Evolutionary conservation across 1,284 basidiomycete genomes (phyloP).

Genomic region (Cutaneotrichosporon mucoides): DNA sequence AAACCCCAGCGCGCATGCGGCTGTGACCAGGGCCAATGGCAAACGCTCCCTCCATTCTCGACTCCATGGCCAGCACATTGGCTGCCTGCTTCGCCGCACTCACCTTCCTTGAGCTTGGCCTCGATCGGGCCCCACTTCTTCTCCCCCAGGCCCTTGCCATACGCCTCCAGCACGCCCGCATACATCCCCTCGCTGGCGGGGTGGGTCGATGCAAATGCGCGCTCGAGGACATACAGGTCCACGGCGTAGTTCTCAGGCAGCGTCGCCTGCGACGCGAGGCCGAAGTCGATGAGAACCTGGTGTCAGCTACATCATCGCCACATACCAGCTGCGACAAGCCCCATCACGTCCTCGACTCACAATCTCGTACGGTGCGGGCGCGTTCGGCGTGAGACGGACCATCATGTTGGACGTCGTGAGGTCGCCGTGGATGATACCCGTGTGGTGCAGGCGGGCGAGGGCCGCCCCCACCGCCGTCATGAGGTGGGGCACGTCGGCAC

Average conservation of each 20-base stretch:
- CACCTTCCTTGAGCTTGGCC: conserved; percentile 71
- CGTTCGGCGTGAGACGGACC: conserved; percentile 56
- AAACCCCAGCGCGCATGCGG: too few species aligned
- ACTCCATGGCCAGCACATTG: too few species aligned
- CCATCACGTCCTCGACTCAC: conserved; percentile 11
- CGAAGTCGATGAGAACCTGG: conserved; percentile 86
- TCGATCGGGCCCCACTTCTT: conserved; percentile 70
- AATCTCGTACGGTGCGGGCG: conserved; percentile 35
- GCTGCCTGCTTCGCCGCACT: conserved; percentile 18
- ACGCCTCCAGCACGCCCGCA: conserved; percentile 57
- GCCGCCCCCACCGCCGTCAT: conserved; percentile 77
- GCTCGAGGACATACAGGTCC: conserved; percentile 85
- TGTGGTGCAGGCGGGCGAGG: conserved; percentile 83
- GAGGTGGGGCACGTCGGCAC: conserved; percentile 61
- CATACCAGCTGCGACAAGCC: too few species aligned
- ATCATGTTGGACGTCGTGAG: conserved; percentile 99
- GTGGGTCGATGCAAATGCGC: conserved; percentile 93
- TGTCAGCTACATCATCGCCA: conserved; percentile 30
- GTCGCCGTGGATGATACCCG: conserved; percentile 91
- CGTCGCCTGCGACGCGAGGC: conserved; percentile 66
- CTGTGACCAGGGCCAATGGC: too few species aligned
- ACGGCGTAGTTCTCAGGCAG: conserved; percentile 48
- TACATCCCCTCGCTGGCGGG: conserved; percentile 67
- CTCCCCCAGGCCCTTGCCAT: conserved; percentile 52
- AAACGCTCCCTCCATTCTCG: too few species aligned